These are phyloP conservation scores for Alternaria ethzedia DNA, from an alignment of 2,329 filamentous ascomycete species.

Conservation along the genomic window DNA sequence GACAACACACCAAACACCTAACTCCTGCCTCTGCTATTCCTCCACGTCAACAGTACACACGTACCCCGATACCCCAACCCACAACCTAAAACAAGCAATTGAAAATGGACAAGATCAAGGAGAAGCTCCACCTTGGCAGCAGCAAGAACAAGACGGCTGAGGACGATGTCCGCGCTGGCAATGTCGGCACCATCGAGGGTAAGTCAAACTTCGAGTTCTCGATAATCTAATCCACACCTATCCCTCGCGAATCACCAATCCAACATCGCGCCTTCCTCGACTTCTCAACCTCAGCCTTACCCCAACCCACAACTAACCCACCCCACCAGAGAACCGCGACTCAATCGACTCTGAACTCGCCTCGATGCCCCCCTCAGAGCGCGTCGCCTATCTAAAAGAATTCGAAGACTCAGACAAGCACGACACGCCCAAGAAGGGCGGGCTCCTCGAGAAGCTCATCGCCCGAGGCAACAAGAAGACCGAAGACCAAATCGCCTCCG, in stretches of 20 bases:
- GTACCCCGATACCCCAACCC: neutral
- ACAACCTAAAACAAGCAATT: neutral
- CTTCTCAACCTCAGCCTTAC: neutral
- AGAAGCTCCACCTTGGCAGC: slow-evolving; percentile 44
- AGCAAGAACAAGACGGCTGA: slow-evolving; percentile 40
- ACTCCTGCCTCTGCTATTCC: neutral
- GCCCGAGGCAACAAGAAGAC: slow-evolving; percentile 45
- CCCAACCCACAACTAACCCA: neutral
- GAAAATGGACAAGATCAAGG: slow-evolving; percentile 46
- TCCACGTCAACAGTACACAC: neutral
- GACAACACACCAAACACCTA: slow-evolving; percentile 8
- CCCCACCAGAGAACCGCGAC: slow-evolving; percentile 34
- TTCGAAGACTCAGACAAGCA: slow-evolving; percentile 45
- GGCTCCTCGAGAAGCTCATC: slow-evolving; percentile 42
- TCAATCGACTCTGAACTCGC: slow-evolving; percentile 44
- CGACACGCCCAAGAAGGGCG: slow-evolving; percentile 40
- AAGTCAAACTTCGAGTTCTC: slow-evolving; percentile 1
- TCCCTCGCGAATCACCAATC: neutral
- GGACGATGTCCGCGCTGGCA: slow-evolving; percentile 21
- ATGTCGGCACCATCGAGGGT: slow-evolving; percentile 31
- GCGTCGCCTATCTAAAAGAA: slow-evolving; percentile 44
- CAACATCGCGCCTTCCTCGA: neutral
- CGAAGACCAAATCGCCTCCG: slow-evolving; percentile 40
- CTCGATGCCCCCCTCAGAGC: slow-evolving; percentile 41
- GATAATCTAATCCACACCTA: neutral